phyloP scores from a whole-genome alignment of 305 asterid species.

The Fraxinus angustifolia region DNA sequence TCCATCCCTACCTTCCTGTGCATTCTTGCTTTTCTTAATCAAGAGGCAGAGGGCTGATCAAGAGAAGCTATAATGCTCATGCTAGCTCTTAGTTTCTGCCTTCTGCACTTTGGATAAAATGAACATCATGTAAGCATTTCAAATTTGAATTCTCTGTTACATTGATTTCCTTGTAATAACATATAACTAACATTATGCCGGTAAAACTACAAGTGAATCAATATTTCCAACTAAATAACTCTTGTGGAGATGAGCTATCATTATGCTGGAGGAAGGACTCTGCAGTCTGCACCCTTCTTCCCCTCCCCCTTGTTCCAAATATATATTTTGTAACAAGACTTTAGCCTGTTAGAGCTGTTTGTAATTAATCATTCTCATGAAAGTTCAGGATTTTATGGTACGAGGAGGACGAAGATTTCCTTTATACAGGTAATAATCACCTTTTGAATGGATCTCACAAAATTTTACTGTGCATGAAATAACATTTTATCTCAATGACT shows the following conservation, averaged over 20 bases:
- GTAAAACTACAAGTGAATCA: not conserved
- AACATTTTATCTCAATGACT: not conserved
- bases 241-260: not conserved
- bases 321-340: not conserved
- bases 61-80: not conserved
- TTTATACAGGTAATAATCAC: constrained; percentile 67
- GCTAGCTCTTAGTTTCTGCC: not conserved
- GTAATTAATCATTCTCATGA: constrained; percentile 12
- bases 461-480: not conserved
- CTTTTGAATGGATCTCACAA: not conserved
- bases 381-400: constrained; percentile 69
- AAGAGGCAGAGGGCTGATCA: not conserved
- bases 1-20: not conserved
- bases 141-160: not conserved
- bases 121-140: not conserved
- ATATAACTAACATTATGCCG: not conserved
- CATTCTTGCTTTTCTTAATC: not conserved
- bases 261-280: not conserved
- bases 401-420: constrained; percentile 85
- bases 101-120: not conserved
- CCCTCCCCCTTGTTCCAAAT: not conserved
- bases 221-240: not conserved
- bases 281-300: not conserved
- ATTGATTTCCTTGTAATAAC: not conserved
- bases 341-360: constrained; percentile 10